phyloP scores from a whole-genome alignment of 1,139 yeast species.

The Candida buenavistaensis region DNA sequence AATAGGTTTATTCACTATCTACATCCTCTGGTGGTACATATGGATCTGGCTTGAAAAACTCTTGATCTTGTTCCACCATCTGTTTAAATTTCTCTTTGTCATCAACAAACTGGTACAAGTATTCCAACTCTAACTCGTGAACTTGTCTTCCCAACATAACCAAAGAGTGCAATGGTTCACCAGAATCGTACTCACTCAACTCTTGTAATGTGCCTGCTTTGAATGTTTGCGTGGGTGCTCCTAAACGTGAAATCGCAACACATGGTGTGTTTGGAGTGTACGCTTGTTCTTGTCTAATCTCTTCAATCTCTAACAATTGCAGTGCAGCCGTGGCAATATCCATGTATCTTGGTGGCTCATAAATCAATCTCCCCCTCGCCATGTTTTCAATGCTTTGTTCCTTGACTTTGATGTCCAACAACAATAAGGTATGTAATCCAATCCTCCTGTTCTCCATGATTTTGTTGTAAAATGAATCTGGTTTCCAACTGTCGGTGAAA shows the following conservation, averaged over 20 bases:
- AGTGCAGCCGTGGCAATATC: conserved; percentile 83
- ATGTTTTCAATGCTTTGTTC: conserved; percentile 94
- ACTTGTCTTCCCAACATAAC: conserved; percentile 90
- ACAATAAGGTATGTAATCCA: conserved; percentile 86
- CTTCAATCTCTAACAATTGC: conserved; percentile 87
- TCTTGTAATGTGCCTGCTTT: conserved; percentile 82
- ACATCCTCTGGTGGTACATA: conserved; percentile 42
- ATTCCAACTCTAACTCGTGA: conserved; percentile 90
- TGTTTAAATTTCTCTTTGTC: conserved; percentile 59
- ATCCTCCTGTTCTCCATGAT: conserved; percentile 83
- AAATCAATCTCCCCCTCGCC: conserved; percentile 89
- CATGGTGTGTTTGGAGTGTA: conserved; percentile 89
- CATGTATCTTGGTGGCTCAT: conserved; percentile 98
- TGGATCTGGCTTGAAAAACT: conserved; percentile 65
- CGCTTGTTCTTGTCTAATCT: conserved; percentile 66
- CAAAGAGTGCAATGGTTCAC: conserved; percentile 91
- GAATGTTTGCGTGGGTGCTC: conserved; percentile 79
- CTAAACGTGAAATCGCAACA: conserved; percentile 88
- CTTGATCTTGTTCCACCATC: conserved; percentile 69
- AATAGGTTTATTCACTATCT: conserved; percentile 14
- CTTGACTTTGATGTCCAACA: conserved; percentile 92
- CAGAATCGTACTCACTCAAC: conserved; percentile 79
- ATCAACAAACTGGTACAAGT: conserved; percentile 72
- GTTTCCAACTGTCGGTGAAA: conserved; percentile 94
- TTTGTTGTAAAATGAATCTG: conserved; percentile 91